Base-by-base conservation (phyloP, 306 rosid genomes). In the Nissolia schottii region DNA sequence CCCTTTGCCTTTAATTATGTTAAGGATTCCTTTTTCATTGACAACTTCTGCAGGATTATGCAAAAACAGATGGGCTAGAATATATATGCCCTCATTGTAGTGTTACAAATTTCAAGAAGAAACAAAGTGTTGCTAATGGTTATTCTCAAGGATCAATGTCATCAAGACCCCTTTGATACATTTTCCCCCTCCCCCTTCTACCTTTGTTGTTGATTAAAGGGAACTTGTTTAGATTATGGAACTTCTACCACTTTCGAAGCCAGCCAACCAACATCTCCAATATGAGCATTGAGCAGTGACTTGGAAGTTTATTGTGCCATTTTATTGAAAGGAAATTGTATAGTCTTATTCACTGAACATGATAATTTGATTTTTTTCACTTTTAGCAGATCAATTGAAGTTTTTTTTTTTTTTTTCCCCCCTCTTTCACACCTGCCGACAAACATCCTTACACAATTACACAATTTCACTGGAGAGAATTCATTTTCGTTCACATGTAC, bases 51-150 rank as follows among this genome's bases (percentile, higher is more conserved):
- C 89, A 95, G 99, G 99, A 95, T 89, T 95, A 95, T 79, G 99
- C 99, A 58, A 95, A 95, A 80, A 95, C 99, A 63, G 99, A 95
- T 73, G 99, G 99, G 57, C 88, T 95, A 74, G 99, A 95, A 74
- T 95, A 95, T 82, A 88, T 91, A 35, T 95, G 99, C 75, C 99
- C 99, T 66, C 99, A 91, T 68, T 95, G 99, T 87, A 95, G 97
- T 78, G 50, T 88, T 48, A 85, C 96, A 56, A 95, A 87, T 77
- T 91, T 88, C 90, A 95, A 91, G 96, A 91, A 94, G 86, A 95
- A 91, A 82, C 95, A 85, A 63, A 79, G 85, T 74, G 74, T 81
- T 27, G 74, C 84, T 9, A 91, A 94, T 80, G 99, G 97, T 53
- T 88, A 78, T 77, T 53, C 91, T 19, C 95, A 88, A 79, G 95